Percentiles rank a stretch among this genome's conserved stretches.
Conservation (phyloP, 495 filamentous ascomycete species). For the Podospora anserina region DNA sequence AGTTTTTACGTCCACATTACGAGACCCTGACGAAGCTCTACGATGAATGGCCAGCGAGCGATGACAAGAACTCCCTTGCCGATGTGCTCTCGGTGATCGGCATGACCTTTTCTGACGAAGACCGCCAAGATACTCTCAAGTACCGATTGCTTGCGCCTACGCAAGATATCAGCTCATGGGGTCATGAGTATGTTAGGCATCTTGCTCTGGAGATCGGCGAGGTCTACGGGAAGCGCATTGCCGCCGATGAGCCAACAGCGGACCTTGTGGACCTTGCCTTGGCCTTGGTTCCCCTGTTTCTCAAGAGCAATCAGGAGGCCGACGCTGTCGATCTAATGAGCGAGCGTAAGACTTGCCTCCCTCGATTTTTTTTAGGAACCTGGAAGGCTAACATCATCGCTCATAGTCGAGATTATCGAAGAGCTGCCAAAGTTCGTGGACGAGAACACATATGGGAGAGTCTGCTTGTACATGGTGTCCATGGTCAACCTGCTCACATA, state of each 20-base stretch:
- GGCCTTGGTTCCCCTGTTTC: slow-evolving; percentile 85
- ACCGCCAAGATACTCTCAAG: slow-evolving; percentile 91
- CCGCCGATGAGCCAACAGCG: slow-evolving; percentile 55
- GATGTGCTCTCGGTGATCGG: slow-evolving; percentile 96
- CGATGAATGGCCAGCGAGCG: slow-evolving; percentile 78
- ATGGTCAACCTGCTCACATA: slow-evolving; percentile 98
- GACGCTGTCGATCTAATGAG: slow-evolving; percentile 96
- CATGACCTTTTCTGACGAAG: slow-evolving; percentile 98
- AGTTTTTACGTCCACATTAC: slow-evolving; percentile 96
- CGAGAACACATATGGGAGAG: slow-evolving; percentile 86
- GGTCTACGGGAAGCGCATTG: slow-evolving; percentile 74
- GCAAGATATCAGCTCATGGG: slow-evolving; percentile 92
- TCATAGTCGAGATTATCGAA: slow-evolving; percentile 79
- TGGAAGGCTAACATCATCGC: too few relatives aligned
- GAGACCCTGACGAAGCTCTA: slow-evolving; percentile 79
- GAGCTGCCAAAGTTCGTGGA: slow-evolving; percentile 86
- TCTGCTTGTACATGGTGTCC: slow-evolving; percentile 97
- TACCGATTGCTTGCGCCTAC: slow-evolving; percentile 88
- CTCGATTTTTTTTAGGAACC: too few relatives aligned
- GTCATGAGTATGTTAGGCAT: slow-evolving; percentile 97
- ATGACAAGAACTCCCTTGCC: slow-evolving; percentile 84
- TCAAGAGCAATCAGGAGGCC: slow-evolving; percentile 96
- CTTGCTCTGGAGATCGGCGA: slow-evolving; percentile 93
- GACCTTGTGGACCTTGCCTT: slow-evolving; percentile 81
- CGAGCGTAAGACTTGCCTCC: slow-evolving; percentile 45